Evolutionary conservation across 768 basidiomycete species (phyloP).

Genomic region (Boletus coccyginus): DNA sequence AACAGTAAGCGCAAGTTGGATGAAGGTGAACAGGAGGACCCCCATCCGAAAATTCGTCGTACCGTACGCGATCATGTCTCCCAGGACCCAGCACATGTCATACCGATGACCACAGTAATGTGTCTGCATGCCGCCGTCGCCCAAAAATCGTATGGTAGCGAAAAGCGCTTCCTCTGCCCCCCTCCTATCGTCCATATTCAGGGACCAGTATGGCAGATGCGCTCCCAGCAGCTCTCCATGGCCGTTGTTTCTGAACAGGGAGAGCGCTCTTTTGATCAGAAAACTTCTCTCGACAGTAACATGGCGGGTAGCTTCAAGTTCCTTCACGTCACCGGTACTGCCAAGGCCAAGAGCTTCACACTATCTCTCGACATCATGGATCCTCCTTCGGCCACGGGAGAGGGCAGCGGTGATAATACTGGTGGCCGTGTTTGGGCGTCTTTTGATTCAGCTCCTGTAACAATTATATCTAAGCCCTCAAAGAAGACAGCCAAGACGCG

Average conservation of each 20-base stretch:
- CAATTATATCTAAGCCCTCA: slow-evolving; percentile 95
- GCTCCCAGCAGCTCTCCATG: slow-evolving; percentile 80
- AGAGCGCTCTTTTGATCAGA: slow-evolving; percentile 81
- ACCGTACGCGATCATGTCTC: slow-evolving; percentile 81
- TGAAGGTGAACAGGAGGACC: slow-evolving; percentile 53
- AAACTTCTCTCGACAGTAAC: slow-evolving; percentile 76
- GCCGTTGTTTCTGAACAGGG: slow-evolving; percentile 81
- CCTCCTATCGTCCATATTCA: slow-evolving; percentile 93
- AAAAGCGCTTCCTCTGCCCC: slow-evolving; percentile 92
- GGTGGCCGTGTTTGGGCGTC: slow-evolving; percentile 82
- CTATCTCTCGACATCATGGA: slow-evolving; percentile 84
- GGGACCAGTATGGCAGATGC: slow-evolving; percentile 83
- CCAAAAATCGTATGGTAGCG: slow-evolving; percentile 94
- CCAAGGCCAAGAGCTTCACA: slow-evolving; percentile 88
- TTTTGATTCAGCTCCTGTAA: slow-evolving; percentile 89
- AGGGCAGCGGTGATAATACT: slow-evolving; percentile 30
- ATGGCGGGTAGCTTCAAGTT: slow-evolving; percentile 91
- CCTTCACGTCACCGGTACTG: slow-evolving; percentile 82
- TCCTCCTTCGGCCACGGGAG: slow-evolving; percentile 52
- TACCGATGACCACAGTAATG: slow-evolving; percentile 89
- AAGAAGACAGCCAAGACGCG: slow-evolving; percentile 97
- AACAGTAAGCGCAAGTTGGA: slow-evolving; percentile 77
- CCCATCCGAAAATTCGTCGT: slow-evolving; percentile 77
- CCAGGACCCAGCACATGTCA: slow-evolving; percentile 69
- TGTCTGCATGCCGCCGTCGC: slow-evolving; percentile 91